Evolutionary conservation across 2,329 filamentous ascomycete species (phyloP).

Genomic region (Talaromyces amestolkiae): DNA sequence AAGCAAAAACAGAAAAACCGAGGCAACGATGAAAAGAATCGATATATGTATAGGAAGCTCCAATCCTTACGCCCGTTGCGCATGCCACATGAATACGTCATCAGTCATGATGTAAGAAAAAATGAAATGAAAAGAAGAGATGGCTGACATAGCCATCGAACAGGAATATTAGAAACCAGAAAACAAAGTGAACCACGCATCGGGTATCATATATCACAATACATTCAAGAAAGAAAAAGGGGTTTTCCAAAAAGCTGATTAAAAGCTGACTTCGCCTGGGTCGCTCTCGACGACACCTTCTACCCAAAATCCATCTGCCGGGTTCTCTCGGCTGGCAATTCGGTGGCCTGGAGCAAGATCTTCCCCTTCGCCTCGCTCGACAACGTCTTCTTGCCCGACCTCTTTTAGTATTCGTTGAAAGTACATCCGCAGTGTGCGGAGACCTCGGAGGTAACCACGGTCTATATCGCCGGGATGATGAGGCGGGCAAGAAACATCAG

Average conservation of each 20-base stretch:
- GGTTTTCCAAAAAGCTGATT: slow-evolving; percentile 12
- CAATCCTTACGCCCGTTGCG: slow-evolving; percentile 9
- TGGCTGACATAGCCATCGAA: not conserved
- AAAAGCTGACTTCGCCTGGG: slow-evolving; percentile 45
- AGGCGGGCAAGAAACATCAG: slow-evolving; percentile 70
- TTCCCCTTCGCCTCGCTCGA: slow-evolving; percentile 46
- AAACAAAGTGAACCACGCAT: slow-evolving; percentile 10
- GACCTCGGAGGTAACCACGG: slow-evolving; percentile 80
- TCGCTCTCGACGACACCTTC: slow-evolving; percentile 45
- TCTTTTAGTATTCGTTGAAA: slow-evolving; percentile 86
- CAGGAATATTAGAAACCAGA: not conserved
- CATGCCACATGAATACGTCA: slow-evolving; percentile 18
- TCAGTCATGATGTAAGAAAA: slow-evolving; percentile 15
- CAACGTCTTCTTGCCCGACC: slow-evolving; percentile 50
- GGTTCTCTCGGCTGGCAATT: slow-evolving; percentile 30
- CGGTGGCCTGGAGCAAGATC: slow-evolving; percentile 38
- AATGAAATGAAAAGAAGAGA: not conserved
- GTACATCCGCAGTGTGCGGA: slow-evolving; percentile 75
- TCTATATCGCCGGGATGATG: slow-evolving; percentile 77
- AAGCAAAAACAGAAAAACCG: not conserved
- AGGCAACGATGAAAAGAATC: not conserved
- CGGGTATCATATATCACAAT: slow-evolving; percentile 17
- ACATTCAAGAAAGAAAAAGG: not conserved
- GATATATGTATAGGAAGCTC: slow-evolving; percentile 11
- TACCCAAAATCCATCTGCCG: slow-evolving; percentile 39